Evolutionary conservation across 2,329 filamentous ascomycete genomes (phyloP), one percentile per base, ranked within the genome.

Genomic region (Rhynchosporium agropyri): DNA sequence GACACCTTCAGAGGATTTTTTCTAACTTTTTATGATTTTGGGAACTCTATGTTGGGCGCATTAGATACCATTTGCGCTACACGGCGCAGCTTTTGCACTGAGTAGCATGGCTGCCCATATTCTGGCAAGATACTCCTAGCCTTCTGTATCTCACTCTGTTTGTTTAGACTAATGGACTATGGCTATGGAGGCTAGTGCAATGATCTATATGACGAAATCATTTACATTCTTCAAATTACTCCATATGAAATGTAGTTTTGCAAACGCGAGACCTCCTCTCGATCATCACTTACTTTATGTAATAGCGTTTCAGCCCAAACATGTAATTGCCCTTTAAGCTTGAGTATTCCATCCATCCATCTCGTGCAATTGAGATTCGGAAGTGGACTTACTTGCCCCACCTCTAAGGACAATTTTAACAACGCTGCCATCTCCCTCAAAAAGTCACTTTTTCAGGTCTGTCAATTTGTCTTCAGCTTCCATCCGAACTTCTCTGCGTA

Each of bases 41-140:
- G 57, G 38, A 40, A 43, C 31, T 54, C 45, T 48, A 28, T 63
- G 51, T 49, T 60, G 62, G 71, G 70, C 68, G 71, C 65, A 71
- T 64, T 72, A 73, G 70, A 73, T 72, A 72, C 71, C 71, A 73
- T 61, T 68, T 65, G 56, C 43, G 45, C 58, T 60, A 42, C 58
- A 53, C 48, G 9, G 46, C 20, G 43, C 58, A 38, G 60, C 57
- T 61, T 50, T 66, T 48, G 55, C 63, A 65, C 54, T 55, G 58
- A 67, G 63, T 59, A 45, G 60, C 55, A 62, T 58, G 51, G 38
- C 31, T 36, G 33, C 42, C 49, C 40, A 29, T 49, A n/a, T 48
- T 54, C n/a, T 20, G 38, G 38, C 46, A 60, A 42, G 36, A 54
- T 40, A 40, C 36, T 54, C 36, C 36, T 31, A 29, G 26, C 26